These are phyloP conservation scores for Suillus tomentosus DNA, from an alignment of 768 basidiomycete genomes.

Conservation along the genomic window DNA sequence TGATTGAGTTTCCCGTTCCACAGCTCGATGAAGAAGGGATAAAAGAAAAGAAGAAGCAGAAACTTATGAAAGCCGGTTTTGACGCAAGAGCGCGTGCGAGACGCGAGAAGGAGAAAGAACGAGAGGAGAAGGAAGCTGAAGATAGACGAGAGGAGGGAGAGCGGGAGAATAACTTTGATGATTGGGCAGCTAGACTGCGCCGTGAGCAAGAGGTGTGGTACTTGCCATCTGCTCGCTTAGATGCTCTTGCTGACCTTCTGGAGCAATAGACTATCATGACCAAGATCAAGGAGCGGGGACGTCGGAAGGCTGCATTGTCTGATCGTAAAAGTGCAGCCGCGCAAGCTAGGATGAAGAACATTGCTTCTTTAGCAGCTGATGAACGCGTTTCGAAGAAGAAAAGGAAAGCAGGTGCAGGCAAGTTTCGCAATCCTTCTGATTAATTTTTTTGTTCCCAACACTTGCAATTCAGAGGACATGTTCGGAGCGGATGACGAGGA, in stretches of 20 bases:
- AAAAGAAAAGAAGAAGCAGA: constrained; percentile 95
- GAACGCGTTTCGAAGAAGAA: constrained; percentile 83
- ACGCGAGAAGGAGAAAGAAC: constrained; percentile 86
- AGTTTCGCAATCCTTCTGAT: constrained; percentile 20
- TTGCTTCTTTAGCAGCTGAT: constrained; percentile 89
- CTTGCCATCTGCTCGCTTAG: background rate
- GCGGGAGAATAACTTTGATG: constrained; percentile 65
- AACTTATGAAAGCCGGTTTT: constrained; percentile 88
- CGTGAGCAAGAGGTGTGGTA: constrained; percentile 75
- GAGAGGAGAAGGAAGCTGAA: constrained; percentile 62
- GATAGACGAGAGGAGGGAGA: constrained; percentile 72
- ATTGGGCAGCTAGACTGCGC: constrained; percentile 75
- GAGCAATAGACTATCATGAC: constrained; percentile 65
- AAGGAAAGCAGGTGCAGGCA: constrained; percentile 80
- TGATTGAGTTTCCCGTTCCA: background rate
- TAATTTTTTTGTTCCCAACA: constrained; percentile 12
- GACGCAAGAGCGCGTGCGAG: constrained; percentile 85
- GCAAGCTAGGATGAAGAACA: constrained; percentile 95
- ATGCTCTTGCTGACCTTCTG: background rate
- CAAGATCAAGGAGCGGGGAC: constrained; percentile 82
- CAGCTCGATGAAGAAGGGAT: constrained; percentile 88
- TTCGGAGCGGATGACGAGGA: constrained; percentile 96
- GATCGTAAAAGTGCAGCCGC: constrained; percentile 95
- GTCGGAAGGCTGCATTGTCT: constrained; percentile 76
- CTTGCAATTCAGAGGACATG: constrained; percentile 67